Conservation (phyloP, 1,139 yeast genomes). For the Hansenula lynferdii region DNA sequence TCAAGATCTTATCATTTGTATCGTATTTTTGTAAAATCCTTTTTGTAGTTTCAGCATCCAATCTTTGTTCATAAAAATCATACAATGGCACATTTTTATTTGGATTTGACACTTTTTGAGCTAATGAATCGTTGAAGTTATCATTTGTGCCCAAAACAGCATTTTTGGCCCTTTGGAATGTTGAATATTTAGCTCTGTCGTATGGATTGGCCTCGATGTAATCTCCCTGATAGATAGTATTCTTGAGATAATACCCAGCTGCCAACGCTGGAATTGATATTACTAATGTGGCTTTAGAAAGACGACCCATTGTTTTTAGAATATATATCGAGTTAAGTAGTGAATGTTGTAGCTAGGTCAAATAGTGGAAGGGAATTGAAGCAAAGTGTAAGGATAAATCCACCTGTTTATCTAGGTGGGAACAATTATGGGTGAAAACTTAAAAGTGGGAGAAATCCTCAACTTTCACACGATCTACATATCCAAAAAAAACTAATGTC, state of each 20-base stretch:
- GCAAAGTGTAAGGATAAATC: no score
- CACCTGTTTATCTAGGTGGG: no score
- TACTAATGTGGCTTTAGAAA: background rate
- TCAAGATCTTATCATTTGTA: constrained; percentile 17
- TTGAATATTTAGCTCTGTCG: constrained; percentile 2
- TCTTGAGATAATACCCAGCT: constrained; percentile 2
- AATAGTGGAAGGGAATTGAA: no score
- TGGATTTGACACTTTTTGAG: constrained; percentile 15
- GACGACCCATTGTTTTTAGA: background rate
- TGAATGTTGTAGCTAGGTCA: no score
- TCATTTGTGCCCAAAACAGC: constrained; percentile 7
- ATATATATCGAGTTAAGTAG: background rate
- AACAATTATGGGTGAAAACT: no score
- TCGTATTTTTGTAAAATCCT: constrained; percentile 13
- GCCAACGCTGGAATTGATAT: background rate
- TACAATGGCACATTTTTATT: constrained; percentile 9
- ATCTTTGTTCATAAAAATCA: constrained; percentile 17
- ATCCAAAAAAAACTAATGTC: no score
- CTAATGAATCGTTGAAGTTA: constrained; percentile 7
- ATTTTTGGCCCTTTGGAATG: constrained; percentile 4
- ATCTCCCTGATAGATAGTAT: constrained; percentile 13
- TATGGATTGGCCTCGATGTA: constrained; percentile 16
- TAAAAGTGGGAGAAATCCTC: no score
- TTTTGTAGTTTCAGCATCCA: constrained; percentile 15
- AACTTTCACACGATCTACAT: no score